Percentiles rank a stretch among this genome's conserved stretches.
These are phyloP conservation scores for Microstroma glucosiphilum DNA, from an alignment of 1,284 basidiomycete genomes.

Conservation along the genomic window DNA sequence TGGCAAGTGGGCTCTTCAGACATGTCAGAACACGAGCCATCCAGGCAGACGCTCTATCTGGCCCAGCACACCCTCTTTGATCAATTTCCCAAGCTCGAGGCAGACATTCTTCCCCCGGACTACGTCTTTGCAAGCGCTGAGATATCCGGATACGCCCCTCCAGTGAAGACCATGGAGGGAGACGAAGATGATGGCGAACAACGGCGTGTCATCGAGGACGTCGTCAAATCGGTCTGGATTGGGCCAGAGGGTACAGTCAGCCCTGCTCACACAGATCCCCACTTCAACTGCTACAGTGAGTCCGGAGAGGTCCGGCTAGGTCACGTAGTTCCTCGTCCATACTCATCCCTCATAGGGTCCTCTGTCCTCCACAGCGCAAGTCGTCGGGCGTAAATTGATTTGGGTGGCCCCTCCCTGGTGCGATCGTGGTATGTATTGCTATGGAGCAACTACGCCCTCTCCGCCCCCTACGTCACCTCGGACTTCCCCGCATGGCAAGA, in stretches of 20 bases:
- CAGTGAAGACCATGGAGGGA: constrained; percentile 41
- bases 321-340: neutral
- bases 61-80: constrained; percentile 80
- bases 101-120: constrained; percentile 75
- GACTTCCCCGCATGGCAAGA: neutral
- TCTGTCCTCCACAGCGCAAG: constrained; percentile 59
- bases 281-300: constrained; percentile 75
- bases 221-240: constrained; percentile 77
- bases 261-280: constrained; percentile 93
- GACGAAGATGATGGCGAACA: constrained; percentile 59
- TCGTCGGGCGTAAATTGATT: constrained; percentile 79
- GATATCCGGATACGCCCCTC: constrained; percentile 60
- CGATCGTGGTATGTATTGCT: constrained; percentile 12
- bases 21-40: constrained; percentile 15
- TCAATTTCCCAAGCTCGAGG: constrained; percentile 72
- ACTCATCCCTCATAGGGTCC: constrained; percentile 42
- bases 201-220: constrained; percentile 39
- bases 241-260: constrained; percentile 71
- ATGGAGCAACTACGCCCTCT: neutral
- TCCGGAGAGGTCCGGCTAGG: constrained; percentile 50
- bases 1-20: constrained; percentile 37
- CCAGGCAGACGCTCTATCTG: constrained; percentile 61
- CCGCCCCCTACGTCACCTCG: constrained; percentile 14
- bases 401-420: constrained; percentile 68
- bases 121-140: constrained; percentile 71